phyloP scores from a whole-genome alignment of 2,329 filamentous ascomycete species.

The Exserohilum turcica region DNA sequence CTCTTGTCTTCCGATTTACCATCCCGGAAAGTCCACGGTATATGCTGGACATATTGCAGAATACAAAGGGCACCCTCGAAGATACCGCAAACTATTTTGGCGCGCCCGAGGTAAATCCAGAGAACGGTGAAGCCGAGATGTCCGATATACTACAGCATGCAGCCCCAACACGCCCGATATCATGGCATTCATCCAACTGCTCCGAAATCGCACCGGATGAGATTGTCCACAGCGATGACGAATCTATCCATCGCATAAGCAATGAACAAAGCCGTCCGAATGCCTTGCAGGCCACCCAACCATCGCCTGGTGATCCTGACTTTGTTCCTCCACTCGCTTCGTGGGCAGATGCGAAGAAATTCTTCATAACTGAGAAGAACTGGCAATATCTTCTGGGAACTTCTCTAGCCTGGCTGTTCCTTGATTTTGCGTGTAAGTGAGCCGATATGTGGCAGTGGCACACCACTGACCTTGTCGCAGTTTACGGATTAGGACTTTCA shows the following conservation, averaged over 20 bases:
- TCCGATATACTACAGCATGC: constrained; percentile 13
- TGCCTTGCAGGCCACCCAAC: constrained; percentile 5
- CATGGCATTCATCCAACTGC: constrained; percentile 25
- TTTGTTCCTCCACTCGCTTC: constrained; percentile 50
- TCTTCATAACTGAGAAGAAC: constrained; percentile 44
- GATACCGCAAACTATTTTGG: constrained; percentile 43
- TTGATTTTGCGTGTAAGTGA: constrained; percentile 42
- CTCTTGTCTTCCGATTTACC: constrained; percentile 45
- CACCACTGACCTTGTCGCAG: constrained; percentile 7
- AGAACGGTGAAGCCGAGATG: constrained; percentile 40
- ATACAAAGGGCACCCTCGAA: constrained; percentile 38
- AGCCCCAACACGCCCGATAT: constrained; percentile 3
- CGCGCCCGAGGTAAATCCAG: constrained; percentile 30
- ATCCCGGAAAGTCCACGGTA: constrained; percentile 51
- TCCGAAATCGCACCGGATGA: constrained; percentile 38
- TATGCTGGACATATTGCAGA: constrained; percentile 48
- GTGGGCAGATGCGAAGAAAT: constrained; percentile 38
- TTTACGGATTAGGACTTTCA: constrained; percentile 44
- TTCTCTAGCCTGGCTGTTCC: constrained; percentile 42
- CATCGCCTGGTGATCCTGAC: constrained; percentile 50
- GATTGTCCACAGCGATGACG: constrained; percentile 33
- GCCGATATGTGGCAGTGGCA: background rate
- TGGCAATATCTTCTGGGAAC: constrained; percentile 47
- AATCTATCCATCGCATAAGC: constrained; percentile 25
- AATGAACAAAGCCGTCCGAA: constrained; percentile 11